Base-by-base conservation (phyloP, 805 yeast species). In the Saccharomycopsis fermentans region DNA sequence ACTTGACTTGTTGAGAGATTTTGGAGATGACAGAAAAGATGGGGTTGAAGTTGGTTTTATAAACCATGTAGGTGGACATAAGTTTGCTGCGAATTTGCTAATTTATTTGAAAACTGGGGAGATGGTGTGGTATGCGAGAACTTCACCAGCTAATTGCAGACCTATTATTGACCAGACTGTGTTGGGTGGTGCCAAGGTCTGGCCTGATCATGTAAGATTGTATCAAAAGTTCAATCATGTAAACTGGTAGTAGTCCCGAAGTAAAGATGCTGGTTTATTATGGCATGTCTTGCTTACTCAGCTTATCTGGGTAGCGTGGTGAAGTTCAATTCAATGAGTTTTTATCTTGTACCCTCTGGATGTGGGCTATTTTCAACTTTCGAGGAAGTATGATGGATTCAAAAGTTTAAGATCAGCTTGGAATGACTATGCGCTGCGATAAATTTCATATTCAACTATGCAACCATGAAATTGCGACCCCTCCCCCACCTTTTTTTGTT, bases 11-110 rank as follows among this genome's bases (percentile, higher is more conserved):
- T 81, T 81, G 64, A 77, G 98, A 66, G 97, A 92, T 69, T 69
- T 73, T 34, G 85, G 87, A 12, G 97, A 91, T 69, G 77, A 76
- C 54, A 77, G 90, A 57, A 82, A 87, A 0, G 83, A 77, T 35
- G 98, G 97, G 6, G 88, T 86, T 0, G 73, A 74, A 5, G 89
- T 90, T 1, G 74, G 79, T 1, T 90, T 70, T 65, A 79, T 87
- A 34, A 90, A 88, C 66, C 99, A 92, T 70, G 87, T 92, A 29
- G 99, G 99, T 6, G 98, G 98, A 4, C 99, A 92, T 72, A 94
- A 94, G 70, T 94, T 76, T 71, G 90, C 94, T 1, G 97, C 97
- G 1, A 92, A 92, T 69, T 87, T 89, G 2, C 77, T 90, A 55
- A 80, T 92, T 16, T 90, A 90, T 68, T 72, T 83, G 63, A 82